Base-by-base conservation (phyloP, 202 grass and related monocot genomes). In the Carex sylvatica region DNA sequence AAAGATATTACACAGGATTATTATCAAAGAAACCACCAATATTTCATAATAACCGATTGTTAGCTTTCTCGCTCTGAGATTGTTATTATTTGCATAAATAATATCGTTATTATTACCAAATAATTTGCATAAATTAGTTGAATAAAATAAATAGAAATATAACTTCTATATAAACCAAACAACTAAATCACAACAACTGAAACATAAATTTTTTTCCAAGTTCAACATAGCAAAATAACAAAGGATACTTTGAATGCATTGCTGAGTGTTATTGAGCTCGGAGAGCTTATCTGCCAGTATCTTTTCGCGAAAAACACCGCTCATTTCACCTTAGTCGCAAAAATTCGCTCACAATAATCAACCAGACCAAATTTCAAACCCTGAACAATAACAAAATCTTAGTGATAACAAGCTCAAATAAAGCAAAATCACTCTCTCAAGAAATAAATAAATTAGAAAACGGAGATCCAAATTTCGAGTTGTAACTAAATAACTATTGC, bases 161-260 rank as follows among this genome's bases (percentile, higher is more conserved):
- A 74, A 30, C 6, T 33, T 24, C 14, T 56, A 38, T 42, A 36
- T 60, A 78, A 60, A 3, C 9, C 5, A 5, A 77, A 40, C 30
- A 60, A 22, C 74, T 59, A 16, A 78, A 78, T 81, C 79, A 19
- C 59, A 74, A 38, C 24, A 58, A 78, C 33, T 35, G 65, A 88
- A 64, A 62, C 36, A 70, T 30, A 56, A 56, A 84, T 78, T 80
- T 20, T 63, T 82, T 49, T 51, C 28, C 2, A 40, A 82, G 18
- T 13, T 3, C 54, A 38, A 81, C 83, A 89, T 74, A 8, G 9
- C 16, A 78, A 89, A 93, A 89, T 70, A 9, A 33, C 8, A 79
- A 93, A 99, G 91, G 92, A 96, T 99, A 99, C 96, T 99, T 78
- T 99, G 91, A 65, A 99, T 96, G 88, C 91, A 99, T 89, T 99